A percentile compares a stretch with the other conserved stretches of the same genome.
phyloP scores from a whole-genome alignment of 495 filamentous ascomycete genomes.

The Polyplosphaeria fusca region DNA sequence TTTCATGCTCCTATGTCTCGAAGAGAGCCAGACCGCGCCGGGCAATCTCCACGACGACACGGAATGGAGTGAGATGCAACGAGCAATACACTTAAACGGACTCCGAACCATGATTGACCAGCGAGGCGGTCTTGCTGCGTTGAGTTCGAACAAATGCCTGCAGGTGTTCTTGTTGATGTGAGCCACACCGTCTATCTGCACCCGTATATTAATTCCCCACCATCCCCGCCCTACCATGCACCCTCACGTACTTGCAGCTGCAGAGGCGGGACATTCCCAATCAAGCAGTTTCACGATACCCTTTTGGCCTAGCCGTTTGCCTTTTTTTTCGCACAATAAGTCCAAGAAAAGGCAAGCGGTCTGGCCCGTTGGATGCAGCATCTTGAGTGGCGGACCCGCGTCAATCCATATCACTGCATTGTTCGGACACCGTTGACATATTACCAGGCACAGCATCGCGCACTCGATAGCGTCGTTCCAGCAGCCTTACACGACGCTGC shows the following conservation, averaged over 20 bases:
- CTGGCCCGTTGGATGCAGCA: neutral
- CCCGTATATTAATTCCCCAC: conserved; percentile 10
- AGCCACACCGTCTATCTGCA: conserved; percentile 11
- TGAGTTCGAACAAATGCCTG: conserved; percentile 32
- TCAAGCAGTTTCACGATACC: neutral
- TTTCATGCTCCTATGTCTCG: conserved; percentile 33
- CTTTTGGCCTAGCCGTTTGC: neutral
- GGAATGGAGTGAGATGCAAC: conserved; percentile 17
- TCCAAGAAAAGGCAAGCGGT: neutral
- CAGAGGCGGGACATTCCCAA: neutral
- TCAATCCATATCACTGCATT: neutral
- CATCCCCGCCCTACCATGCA: neutral
- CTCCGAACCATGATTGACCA: conserved; percentile 35
- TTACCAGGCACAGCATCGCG: conserved; percentile 26
- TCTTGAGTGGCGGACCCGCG: neutral
- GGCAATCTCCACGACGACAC: conserved; percentile 1
- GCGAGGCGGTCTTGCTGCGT: conserved; percentile 30
- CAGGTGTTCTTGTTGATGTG: conserved; percentile 36
- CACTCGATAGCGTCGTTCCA: conserved; percentile 27
- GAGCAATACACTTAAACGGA: conserved; percentile 34
- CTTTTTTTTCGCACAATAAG: neutral
- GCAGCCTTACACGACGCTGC: conserved; percentile 22
- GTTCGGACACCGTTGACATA: neutral
- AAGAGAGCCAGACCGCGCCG: conserved; percentile 32
- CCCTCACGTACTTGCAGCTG: no score